Evolutionary conservation across 2,329 filamentous ascomycete genomes (phyloP).

Genomic region (Penicillium crustosum): DNA sequence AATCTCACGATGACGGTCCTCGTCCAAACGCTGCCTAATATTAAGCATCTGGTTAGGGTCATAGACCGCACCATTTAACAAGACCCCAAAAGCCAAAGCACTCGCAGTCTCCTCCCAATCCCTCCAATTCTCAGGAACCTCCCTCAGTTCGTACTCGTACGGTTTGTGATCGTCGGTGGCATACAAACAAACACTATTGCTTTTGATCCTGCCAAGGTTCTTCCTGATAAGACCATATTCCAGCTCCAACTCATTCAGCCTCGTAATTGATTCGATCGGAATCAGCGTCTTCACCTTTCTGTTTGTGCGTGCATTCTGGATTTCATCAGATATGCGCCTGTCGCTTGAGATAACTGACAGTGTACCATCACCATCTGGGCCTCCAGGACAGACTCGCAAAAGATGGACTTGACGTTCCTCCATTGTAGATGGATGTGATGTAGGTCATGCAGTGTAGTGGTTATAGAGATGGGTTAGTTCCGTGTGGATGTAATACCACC

Average conservation of each 20-base stretch:
- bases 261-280: not conserved
- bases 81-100: slow-evolving; percentile 10
- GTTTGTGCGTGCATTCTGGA: slow-evolving; percentile 7
- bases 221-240: not conserved
- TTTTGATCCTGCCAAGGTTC: slow-evolving; percentile 6
- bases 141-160: slow-evolving; percentile 13
- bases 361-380: not conserved
- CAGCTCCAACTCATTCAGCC: not conserved
- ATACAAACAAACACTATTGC: slow-evolving; percentile 10
- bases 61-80: not conserved
- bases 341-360: not conserved
- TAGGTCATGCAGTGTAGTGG: not conserved
- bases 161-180: not conserved
- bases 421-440: slow-evolving; percentile 1
- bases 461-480: not conserved
- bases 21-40: slow-evolving; percentile 6
- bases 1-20: slow-evolving; percentile 8
- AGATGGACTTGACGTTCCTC: not conserved
- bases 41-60: not conserved
- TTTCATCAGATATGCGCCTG: not conserved
- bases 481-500: not conserved
- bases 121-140: slow-evolving; percentile 11
- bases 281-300: slow-evolving; percentile 5
- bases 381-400: not conserved
- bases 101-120: slow-evolving; percentile 17